Base-by-base conservation (phyloP, 2,329 filamentous ascomycete genomes). In the Coniochaeta prunicola region DNA sequence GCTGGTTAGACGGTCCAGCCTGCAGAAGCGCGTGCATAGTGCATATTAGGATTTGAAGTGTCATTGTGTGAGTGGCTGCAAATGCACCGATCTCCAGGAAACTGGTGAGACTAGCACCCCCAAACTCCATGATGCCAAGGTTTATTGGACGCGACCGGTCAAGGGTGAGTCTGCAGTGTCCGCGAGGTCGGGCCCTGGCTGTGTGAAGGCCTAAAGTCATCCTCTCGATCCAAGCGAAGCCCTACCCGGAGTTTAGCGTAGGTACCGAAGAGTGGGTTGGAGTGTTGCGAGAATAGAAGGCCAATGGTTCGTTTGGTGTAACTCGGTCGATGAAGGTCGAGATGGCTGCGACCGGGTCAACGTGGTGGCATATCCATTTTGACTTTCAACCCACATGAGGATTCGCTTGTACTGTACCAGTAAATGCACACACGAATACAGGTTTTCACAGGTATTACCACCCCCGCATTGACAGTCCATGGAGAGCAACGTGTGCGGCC, bases 401-500 rank as follows among this genome's bases (percentile, higher is more conserved):
- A n/a, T 38, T 17, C 36, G 9, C 9, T 33, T n/a, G n/a, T 6
- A 33, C 31, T 17, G 17, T n/a, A n/a, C 17, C n/a, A n/a, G n/a
- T n/a, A n/a, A 38, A 17, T 6, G 45, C 24, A 30, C 19, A 15
- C 40, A 45, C 40, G 9, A 9, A 45, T 24, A 24, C 40, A 50
- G 45, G 40, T 45, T 12, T 45, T 30, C 7, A 30, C 45, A 50
- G 42, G 15, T 28, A 48, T 12, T 13, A 33, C 28, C 28, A 15
- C 15, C 28, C 12, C 4, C 19, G 15, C 2, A 6, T 48, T 48
- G 21, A 48, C 42, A 48, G 42, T 53, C 36, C 53, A 57, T n/a
- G n/a, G 64, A 57, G 62, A 63, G 58, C 61, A 64, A 58, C 62
- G 61, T 63, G 64, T 61, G 21, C 7, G 42, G 12, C 21, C 15